Percentiles rank a stretch among this genome's conserved stretches.
Evolutionary conservation across 441 rosid genomes (phyloP).

Genomic region (Populus hybrid): DNA sequence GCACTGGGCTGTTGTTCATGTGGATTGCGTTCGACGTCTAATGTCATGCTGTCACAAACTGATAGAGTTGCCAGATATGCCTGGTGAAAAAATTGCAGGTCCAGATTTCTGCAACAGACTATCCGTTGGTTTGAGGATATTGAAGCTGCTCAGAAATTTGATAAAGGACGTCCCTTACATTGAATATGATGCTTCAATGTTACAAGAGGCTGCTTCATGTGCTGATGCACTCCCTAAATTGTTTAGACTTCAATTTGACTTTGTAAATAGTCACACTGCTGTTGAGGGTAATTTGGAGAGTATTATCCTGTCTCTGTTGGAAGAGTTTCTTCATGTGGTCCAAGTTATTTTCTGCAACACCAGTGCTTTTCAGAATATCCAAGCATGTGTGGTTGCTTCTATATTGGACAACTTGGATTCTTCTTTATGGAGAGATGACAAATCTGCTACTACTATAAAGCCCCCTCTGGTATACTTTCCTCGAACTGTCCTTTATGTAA

Average conservation of each 20-base stretch:
- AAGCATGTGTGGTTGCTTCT: conserved; percentile 81
- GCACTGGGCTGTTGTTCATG: conserved; percentile 89
- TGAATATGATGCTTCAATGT: conserved; percentile 64
- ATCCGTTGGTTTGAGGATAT: conserved; percentile 71
- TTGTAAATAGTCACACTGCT: conserved; percentile 50
- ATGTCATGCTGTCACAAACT: conserved; percentile 65
- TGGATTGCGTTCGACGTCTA: conserved; percentile 63
- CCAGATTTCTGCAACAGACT: conserved; percentile 57
- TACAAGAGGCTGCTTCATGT: conserved; percentile 72
- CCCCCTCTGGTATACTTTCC: conserved; percentile 84
- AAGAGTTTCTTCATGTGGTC: conserved; percentile 87
- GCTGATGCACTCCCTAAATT: conserved; percentile 62
- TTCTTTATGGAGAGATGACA: conserved; percentile 77
- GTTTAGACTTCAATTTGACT: conserved; percentile 65
- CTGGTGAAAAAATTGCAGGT: conserved; percentile 64
- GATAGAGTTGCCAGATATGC: conserved; percentile 49
- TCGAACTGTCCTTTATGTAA: conserved; percentile 57
- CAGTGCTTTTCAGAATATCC: conserved; percentile 61
- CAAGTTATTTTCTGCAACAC: conserved; percentile 71
- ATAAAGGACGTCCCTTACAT: conserved; percentile 61
- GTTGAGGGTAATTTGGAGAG: conserved; percentile 81
- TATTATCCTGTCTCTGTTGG: conserved; percentile 63
- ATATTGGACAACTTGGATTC: conserved; percentile 68
- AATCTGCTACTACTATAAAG: conserved; percentile 46
- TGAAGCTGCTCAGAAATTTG: conserved; percentile 78